Conservation (phyloP, 805 yeast genomes). For the Schwanniomyces pseudopolymorphus region DNA sequence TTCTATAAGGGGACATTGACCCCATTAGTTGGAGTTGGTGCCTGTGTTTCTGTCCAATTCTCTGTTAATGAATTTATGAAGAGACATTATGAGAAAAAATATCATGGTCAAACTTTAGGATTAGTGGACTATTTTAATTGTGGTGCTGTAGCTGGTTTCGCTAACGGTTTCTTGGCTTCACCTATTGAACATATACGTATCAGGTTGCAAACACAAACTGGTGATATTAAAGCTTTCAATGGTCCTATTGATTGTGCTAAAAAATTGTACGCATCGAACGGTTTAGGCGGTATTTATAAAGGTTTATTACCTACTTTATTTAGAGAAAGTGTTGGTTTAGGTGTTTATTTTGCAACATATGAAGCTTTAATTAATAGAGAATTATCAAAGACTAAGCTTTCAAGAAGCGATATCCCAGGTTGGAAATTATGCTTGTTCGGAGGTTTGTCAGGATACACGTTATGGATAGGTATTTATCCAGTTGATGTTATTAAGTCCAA, state of each 20-base stretch:
- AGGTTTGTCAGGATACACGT: conserved; percentile 84
- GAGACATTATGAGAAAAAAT: conserved; percentile 57
- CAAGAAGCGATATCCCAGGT: conserved; percentile 78
- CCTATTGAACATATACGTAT: conserved; percentile 97
- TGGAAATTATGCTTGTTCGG: conserved; percentile 87
- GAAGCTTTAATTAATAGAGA: conserved; percentile 82
- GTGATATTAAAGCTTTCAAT: conserved; percentile 45
- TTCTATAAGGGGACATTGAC: conserved; percentile 48
- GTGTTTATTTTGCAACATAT: conserved; percentile 83
- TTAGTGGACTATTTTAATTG: conserved; percentile 71
- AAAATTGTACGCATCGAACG: conserved; percentile 54
- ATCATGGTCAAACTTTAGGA: conserved; percentile 46
- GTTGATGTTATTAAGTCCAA: conserved; percentile 89
- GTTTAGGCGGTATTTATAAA: conserved; percentile 64
- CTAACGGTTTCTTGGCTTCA: conserved; percentile 83
- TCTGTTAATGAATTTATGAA: conserved; percentile 95
- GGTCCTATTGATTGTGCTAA: conserved; percentile 77
- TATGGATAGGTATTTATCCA: conserved; percentile 87
- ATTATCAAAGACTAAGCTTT: conserved; percentile 38
- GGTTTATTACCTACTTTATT: conserved; percentile 81
- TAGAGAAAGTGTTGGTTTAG: conserved; percentile 87
- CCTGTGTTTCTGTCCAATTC: conserved; percentile 94
- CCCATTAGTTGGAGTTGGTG: conserved; percentile 68
- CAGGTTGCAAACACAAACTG: conserved; percentile 85
- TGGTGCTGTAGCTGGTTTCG: conserved; percentile 91